These are phyloP conservation scores for Narthecium ossifragum DNA, from an alignment of 106 monocot genomes.

Conservation along the genomic window DNA sequence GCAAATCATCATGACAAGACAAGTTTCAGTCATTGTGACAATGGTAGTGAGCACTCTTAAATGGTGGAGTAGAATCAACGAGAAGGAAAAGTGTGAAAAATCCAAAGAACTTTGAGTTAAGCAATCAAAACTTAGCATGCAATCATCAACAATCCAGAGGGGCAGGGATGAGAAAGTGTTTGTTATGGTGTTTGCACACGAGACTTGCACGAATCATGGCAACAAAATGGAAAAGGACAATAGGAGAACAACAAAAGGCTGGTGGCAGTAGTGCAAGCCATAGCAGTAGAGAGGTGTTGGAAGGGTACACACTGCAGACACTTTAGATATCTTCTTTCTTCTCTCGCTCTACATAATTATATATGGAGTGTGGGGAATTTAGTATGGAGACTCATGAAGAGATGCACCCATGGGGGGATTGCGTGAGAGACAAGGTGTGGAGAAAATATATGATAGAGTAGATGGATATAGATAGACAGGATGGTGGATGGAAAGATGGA, in stretches of 20 bases:
- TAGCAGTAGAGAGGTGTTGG: no score
- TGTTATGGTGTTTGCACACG: no score
- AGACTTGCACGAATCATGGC: not conserved
- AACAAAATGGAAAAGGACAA: not conserved
- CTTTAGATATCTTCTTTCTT: not conserved
- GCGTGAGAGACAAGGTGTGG: conserved; percentile 1
- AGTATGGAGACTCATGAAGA: not conserved
- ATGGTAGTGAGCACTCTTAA: not conserved
- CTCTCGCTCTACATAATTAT: not conserved
- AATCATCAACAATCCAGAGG: no score
- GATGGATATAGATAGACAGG: conserved; percentile 1
- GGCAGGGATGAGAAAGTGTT: no score
- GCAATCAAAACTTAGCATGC: no score
- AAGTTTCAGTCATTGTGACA: no score
- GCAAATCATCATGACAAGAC: no score
- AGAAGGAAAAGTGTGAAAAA: not conserved
- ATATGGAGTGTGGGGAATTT: not conserved
- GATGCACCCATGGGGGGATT: not conserved
- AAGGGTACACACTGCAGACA: not conserved
- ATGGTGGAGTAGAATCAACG: not conserved
- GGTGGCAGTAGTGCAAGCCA: not conserved
- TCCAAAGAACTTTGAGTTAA: not conserved
- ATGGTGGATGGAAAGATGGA: not conserved
- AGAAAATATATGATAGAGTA: not conserved
- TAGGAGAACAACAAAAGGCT: not conserved